Conservation (phyloP, 116 monocot species). For the Trichopus zeylanicus region DNA sequence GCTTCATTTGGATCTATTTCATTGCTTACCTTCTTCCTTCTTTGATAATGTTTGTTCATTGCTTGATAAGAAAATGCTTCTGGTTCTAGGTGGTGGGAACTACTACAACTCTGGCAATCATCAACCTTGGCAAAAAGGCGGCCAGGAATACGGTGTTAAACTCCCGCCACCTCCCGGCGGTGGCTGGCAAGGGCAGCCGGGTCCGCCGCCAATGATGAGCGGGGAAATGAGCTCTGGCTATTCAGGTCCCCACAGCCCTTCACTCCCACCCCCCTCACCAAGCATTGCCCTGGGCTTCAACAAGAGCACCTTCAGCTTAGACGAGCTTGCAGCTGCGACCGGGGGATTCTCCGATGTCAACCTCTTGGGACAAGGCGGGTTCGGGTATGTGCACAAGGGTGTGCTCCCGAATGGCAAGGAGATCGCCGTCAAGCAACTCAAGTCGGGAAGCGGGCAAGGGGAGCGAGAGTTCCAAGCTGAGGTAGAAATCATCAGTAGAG, state of each 20-base stretch:
- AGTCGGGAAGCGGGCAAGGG: constrained; percentile 64
- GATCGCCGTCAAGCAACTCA: constrained; percentile 57
- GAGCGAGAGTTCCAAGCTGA: constrained; percentile 77
- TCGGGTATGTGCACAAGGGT: constrained; percentile 66
- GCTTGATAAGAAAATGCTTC: background rate
- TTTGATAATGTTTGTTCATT: background rate
- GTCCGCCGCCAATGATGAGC: constrained; percentile 19
- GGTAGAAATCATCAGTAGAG: constrained; percentile 71
- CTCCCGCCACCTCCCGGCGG: constrained; percentile 22
- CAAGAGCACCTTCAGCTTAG: constrained; percentile 59
- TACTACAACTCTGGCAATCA: constrained; percentile 29
- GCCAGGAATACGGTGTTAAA: constrained; percentile 16
- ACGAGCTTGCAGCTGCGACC: constrained; percentile 54
- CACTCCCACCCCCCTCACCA: constrained; percentile 47
- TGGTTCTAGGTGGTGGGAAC: background rate
- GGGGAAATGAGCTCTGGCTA: constrained; percentile 43
- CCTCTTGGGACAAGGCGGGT: constrained; percentile 62
- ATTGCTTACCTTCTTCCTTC: background rate
- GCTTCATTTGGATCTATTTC: too few relatives aligned
- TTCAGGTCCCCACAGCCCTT: constrained; percentile 33
- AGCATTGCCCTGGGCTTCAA: constrained; percentile 46
- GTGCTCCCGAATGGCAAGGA: constrained; percentile 51
- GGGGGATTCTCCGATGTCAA: constrained; percentile 39
- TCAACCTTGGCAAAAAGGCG: constrained; percentile 18
- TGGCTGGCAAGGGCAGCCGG: constrained; percentile 4